Percentiles rank a stretch among this genome's conserved stretches.
phyloP scores from a whole-genome alignment of 2,329 filamentous ascomycete species.

The Claviceps sorghi region DNA sequence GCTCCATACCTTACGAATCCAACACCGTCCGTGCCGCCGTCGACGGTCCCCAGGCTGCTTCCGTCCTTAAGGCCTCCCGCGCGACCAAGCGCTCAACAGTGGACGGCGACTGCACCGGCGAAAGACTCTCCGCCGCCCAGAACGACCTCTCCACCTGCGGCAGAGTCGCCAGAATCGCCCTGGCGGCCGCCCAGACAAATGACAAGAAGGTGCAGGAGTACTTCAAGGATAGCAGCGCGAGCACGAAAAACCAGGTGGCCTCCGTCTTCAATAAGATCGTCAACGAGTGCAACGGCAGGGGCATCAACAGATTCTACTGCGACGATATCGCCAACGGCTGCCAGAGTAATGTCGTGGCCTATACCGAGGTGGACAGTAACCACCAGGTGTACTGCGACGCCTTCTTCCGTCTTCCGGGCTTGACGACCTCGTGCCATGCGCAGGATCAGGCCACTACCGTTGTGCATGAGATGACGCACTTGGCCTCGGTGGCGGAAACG shows the following conservation, averaged over 20 bases:
- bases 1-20: slow-evolving; percentile 39
- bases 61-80: slow-evolving; percentile 31
- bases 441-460: slow-evolving; percentile 53
- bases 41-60: slow-evolving; percentile 40
- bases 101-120: slow-evolving; percentile 39
- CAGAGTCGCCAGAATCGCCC: slow-evolving; percentile 36
- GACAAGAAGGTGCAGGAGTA: slow-evolving; percentile 41
- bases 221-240: slow-evolving; percentile 43
- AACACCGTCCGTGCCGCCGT: slow-evolving; percentile 45
- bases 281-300: slow-evolving; percentile 36
- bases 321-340: slow-evolving; percentile 41
- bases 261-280: slow-evolving; percentile 37
- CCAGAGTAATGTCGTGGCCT: slow-evolving; percentile 37
- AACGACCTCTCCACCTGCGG: slow-evolving; percentile 40
- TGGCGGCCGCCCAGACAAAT: slow-evolving; percentile 34
- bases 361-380: slow-evolving; percentile 39
- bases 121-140: slow-evolving; percentile 26
- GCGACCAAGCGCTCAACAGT: slow-evolving; percentile 34
- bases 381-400: slow-evolving; percentile 47
- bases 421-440: slow-evolving; percentile 39
- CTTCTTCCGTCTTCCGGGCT: slow-evolving; percentile 40
- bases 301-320: slow-evolving; percentile 41
- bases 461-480: slow-evolving; percentile 51
- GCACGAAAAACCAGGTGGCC: slow-evolving; percentile 33
- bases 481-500: slow-evolving; percentile 42